A percentile compares a stretch with the other conserved stretches of the same genome.
Evolutionary conservation across 371 early-diverging fungal genomes (phyloP).

Genomic region (Cokeromyces recurvatus): DNA sequence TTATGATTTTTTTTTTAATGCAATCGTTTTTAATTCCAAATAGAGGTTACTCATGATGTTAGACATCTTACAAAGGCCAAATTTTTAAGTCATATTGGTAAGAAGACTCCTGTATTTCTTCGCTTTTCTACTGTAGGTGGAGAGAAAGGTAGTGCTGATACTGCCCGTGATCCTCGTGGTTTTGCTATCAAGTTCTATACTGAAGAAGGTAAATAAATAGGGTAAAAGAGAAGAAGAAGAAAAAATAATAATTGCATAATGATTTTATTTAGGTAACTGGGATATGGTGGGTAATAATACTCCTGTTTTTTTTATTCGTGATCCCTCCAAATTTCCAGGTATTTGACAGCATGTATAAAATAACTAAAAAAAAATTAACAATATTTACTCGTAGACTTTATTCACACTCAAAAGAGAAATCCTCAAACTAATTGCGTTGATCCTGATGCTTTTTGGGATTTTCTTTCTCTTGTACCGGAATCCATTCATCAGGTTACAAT

Average conservation of each 20-base stretch:
- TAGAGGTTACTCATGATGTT: constrained; percentile 74
- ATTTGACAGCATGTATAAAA: background rate
- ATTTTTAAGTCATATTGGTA: constrained; percentile 69
- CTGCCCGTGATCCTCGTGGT: constrained; percentile 76
- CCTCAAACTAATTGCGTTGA: constrained; percentile 67
- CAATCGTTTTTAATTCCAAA: constrained; percentile 4
- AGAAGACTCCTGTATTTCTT: constrained; percentile 72
- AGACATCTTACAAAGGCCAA: constrained; percentile 68
- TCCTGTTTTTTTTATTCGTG: constrained; percentile 69
- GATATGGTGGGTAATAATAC: constrained; percentile 76
- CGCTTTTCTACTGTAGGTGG: constrained; percentile 84
- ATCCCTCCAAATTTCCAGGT: constrained; percentile 72
- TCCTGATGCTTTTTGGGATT: constrained; percentile 57
- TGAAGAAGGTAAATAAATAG: constrained; percentile 50
- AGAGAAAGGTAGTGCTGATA: constrained; percentile 71
- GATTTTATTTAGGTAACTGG: constrained; percentile 43
- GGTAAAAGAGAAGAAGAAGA: background rate
- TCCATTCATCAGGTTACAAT: constrained; percentile 77
- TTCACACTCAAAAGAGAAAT: constrained; percentile 80
- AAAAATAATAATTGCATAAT: too few species aligned
- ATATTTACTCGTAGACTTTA: constrained; percentile 61
- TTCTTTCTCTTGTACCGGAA: constrained; percentile 73
- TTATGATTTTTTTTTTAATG: background rate
- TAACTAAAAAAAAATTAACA: too few species aligned
- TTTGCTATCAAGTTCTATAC: constrained; percentile 78